Evolutionary conservation across 305 asterid species (phyloP), one percentile per base, ranked within the genome.

Genomic region (Rubia balearica): DNA sequence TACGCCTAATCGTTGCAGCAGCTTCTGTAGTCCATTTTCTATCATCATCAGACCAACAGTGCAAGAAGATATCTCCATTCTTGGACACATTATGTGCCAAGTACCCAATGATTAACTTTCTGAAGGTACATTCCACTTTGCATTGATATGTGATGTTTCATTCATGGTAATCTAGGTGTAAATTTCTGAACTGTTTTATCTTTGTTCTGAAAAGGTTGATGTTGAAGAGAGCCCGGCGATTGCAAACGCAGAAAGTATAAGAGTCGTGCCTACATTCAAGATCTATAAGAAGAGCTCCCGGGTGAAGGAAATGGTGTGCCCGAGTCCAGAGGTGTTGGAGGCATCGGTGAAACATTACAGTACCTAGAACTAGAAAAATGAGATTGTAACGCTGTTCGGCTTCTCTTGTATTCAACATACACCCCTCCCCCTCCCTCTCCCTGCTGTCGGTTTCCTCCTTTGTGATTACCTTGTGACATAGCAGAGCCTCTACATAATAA

Each of bases 301-400:
- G 67, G 87, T 94, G 81, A 91, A 88, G 83, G 99, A 94, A 80
- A 83, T 89, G 85, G 68, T 94, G 63, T 84, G 87, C 88, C 97
- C 97, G 8, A 86, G 81, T 75, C 86, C 77, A 6, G 96, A 94
- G 79, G 85, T 83, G 61, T 74, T 91, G 70, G 97, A 94, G 27
- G 27, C 27, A 1, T 24, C 1, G 27, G 27, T 24, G 27, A 24
- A 24, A 24, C 0, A 24, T 24, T 24, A 1, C 27, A 24, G 27
- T 24, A 24, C 27, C 27, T 24, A 24, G 27, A 24, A 24, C 27
- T 24, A 24, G n/a, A n/a, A n/a, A n/a, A n/a, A 24, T 24, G 27
- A 24, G 27, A 24, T 24, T 24, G 27, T 24, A 24, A 24, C 27
- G 27, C 1, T 24, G 27, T 24, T 24, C 0, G 1, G 27, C 27